These are phyloP conservation scores for Apiospora kogelbergensis DNA, from an alignment of 2,329 filamentous ascomycete genomes.

Conservation along the genomic window DNA sequence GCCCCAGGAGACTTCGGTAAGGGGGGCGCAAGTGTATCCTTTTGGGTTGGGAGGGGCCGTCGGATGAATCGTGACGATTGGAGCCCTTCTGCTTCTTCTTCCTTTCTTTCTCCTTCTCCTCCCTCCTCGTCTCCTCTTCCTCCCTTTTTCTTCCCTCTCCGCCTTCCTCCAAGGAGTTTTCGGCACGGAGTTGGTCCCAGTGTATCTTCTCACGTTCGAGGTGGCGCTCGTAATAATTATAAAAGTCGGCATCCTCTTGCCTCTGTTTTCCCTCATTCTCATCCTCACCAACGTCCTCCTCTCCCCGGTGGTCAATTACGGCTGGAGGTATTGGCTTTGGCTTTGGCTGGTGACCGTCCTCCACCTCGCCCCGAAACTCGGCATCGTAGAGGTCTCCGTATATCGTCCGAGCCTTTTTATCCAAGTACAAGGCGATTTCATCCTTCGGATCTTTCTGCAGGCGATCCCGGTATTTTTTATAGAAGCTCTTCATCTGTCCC, in stretches of 20 bases:
- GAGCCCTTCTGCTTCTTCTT: no score
- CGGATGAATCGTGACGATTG: no score
- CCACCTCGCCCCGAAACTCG: neutral
- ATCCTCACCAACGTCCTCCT: no score
- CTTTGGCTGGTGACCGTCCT: neutral
- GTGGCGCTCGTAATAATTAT: neutral
- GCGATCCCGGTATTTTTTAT: neutral
- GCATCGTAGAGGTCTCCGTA: neutral
- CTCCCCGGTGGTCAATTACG: neutral
- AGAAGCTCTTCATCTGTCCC: neutral
- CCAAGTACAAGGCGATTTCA: neutral
- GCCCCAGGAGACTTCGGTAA: no score
- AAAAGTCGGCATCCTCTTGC: neutral
- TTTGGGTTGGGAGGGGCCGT: no score
- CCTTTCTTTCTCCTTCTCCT: no score
- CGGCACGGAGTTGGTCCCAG: no score
- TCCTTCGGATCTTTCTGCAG: neutral
- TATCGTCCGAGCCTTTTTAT: neutral
- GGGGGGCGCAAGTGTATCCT: neutral
- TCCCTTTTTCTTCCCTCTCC: no score
- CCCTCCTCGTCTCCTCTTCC: no score
- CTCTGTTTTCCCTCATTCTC: no score
- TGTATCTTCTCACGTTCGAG: no score
- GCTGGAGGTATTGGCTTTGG: neutral
- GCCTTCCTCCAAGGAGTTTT: no score